Evolutionary conservation across 352 stramenopile genomes (phyloP).

Genomic region (Discostella stelligera): DNA sequence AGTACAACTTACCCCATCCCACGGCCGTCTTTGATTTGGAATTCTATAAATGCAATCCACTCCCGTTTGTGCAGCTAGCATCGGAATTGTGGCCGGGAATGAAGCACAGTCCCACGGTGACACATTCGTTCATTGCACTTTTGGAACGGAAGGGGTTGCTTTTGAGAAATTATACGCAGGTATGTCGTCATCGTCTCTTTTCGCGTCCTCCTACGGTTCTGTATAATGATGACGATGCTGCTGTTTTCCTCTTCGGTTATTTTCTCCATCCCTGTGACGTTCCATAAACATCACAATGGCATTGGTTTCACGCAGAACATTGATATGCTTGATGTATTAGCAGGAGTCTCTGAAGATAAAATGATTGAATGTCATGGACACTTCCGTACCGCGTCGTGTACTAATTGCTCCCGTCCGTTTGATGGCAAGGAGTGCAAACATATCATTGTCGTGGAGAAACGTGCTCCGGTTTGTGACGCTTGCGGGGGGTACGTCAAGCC

Average conservation of each 20-base stretch:
- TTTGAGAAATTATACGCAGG: constrained; percentile 63
- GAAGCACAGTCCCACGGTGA: constrained; percentile 83
- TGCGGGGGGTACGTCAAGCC: constrained; percentile 94
- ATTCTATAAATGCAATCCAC: constrained; percentile 93
- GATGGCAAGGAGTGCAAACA: constrained; percentile 82
- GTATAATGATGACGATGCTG: no score
- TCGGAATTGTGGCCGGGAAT: constrained; percentile 85
- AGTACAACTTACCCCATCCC: constrained; percentile 90
- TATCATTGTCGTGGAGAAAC: constrained; percentile 77
- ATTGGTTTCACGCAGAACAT: constrained; percentile 97
- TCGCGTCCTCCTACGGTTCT: no score
- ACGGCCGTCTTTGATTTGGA: constrained; percentile 98
- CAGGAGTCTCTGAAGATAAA: constrained; percentile 67
- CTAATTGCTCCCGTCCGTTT: constrained; percentile 83
- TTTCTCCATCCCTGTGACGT: no score
- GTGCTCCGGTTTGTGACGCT: constrained; percentile 80
- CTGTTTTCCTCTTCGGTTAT: background rate
- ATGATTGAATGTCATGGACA: constrained; percentile 95
- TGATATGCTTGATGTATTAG: constrained; percentile 91
- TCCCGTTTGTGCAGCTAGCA: constrained; percentile 93
- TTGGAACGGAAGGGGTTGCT: constrained; percentile 63
- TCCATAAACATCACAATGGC: background rate
- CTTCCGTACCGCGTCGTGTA: constrained; percentile 92
- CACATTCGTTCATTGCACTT: constrained; percentile 84
- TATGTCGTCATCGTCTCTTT: constrained; percentile 3